These are phyloP conservation scores for Closterium sp. DNA, from an alignment of 139 green algal species.

Conservation along the genomic window DNA sequence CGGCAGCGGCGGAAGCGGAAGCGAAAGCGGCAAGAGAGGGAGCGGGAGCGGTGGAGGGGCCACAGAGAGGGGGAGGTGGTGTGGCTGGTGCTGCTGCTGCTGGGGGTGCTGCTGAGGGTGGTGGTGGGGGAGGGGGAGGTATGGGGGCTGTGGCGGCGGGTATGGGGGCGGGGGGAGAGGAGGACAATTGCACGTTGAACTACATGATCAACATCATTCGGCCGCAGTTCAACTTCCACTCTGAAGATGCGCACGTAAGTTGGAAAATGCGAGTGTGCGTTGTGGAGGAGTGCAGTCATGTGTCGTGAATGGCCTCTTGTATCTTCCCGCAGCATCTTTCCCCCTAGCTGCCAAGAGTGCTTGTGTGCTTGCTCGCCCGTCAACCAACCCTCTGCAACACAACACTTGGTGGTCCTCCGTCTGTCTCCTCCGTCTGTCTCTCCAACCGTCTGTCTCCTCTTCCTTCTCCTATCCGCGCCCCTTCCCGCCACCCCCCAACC, in stretches of 20 bases:
- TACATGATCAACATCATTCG: constrained; percentile 25
- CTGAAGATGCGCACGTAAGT: background rate
- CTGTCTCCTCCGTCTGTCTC: background rate
- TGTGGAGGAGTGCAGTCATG: no score
- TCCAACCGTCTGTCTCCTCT: background rate
- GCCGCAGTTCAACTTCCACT: constrained; percentile 29
- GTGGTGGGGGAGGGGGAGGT: background rate
- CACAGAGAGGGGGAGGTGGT: background rate
- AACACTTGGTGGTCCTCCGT: background rate
- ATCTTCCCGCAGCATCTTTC: no score
- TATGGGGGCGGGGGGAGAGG: background rate
- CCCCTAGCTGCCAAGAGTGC: no score
- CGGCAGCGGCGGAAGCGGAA: background rate
- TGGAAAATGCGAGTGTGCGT: no score
- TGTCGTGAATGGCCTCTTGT: no score
- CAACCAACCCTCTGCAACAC: no score
- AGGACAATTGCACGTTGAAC: constrained; percentile 6
- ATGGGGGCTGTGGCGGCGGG: background rate
- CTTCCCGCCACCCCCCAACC: background rate
- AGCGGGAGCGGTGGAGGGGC: background rate
- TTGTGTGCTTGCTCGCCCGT: no score
- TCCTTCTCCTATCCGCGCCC: background rate
- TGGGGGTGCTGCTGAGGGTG: background rate
- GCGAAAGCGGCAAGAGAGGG: background rate
- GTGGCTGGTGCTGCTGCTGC: background rate